Base-by-base conservation (phyloP, 1,284 basidiomycete species). In the Naganishia sp. region DNA sequence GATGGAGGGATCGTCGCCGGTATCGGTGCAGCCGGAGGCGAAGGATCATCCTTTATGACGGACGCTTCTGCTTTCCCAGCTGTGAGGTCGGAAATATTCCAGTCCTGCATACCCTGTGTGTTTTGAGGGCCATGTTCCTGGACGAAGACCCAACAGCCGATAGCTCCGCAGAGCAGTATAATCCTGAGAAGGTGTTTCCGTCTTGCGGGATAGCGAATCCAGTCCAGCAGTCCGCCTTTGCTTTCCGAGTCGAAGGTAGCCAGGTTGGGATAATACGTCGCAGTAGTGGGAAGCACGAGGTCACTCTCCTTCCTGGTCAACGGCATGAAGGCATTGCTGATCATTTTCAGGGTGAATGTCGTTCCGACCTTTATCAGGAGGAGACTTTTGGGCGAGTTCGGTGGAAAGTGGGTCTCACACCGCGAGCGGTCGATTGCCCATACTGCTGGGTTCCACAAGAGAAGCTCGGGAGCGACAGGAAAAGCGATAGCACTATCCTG, bases 231-330 rank as follows among this genome's bases (percentile, higher is more conserved):
- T 18, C 59, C 36, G 43, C 11, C 11, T 42, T 43, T 48, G 44
- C 13, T 43, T 6, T 36, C 4, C 23, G 45, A 18, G 15, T 9
- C 6, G 18, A n/a, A 18, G 9, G 53, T 16, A 10, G n/a, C 16
- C 28, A 52, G 6, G n/a, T 25, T 39, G 15, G 49, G 59, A 25
- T 61, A 28, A n/a, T 18, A 52, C 2, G 48, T 28, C n/a, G 48
- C 42, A 0, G 36, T 52, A 2, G 59, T 61, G 11, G 59, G 59
- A 28, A 61, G 59, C 18, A 16, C 33, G 4, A 61, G 11, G 28
- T 61, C 59, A 23, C 59, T 61, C 16, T 42, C 23, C 31, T 61
- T 61, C 23, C 59, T 50, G 11, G 33, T 28, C 39, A 61, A 33
- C 36, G 59, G 23, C 48, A 61, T 39, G 36, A 28, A 28, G 18